A percentile compares a stretch with the other conserved stretches of the same genome.
phyloP scores from a whole-genome alignment of 768 basidiomycete genomes.

The Albatrellus ellisii region DNA sequence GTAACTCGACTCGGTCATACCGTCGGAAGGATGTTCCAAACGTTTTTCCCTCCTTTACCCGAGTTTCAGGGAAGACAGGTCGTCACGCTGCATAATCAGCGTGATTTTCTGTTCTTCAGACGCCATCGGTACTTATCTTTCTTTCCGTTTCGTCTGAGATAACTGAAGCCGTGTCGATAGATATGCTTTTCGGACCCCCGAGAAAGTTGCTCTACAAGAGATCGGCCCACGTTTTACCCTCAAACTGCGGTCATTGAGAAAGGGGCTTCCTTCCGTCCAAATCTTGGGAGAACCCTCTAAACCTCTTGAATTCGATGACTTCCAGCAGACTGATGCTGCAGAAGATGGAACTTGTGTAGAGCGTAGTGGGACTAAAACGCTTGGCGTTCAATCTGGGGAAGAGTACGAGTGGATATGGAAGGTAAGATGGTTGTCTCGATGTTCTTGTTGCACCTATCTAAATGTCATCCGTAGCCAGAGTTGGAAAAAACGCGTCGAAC shows the following conservation, averaged over 20 bases:
- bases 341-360: constrained; percentile 20
- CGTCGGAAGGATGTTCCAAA: constrained; percentile 92
- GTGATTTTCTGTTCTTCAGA: constrained; percentile 96
- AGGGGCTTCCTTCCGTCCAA: constrained; percentile 74
- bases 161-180: constrained; percentile 24
- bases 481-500: constrained; percentile 83
- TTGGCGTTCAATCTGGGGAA: too few relatives aligned
- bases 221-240: constrained; percentile 97
- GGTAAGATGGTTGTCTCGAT: constrained; percentile 31
- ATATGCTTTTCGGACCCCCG: constrained; percentile 84
- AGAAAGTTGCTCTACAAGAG: constrained; percentile 89
- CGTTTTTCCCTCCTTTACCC: constrained; percentile 87
- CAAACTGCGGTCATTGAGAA: constrained; percentile 81
- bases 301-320: constrained; percentile 38
- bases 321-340: constrained; percentile 19
- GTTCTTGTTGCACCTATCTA: constrained; percentile 5
- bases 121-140: constrained; percentile 61
- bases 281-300: constrained; percentile 50
- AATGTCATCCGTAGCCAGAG: constrained; percentile 50
- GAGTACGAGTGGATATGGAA: constrained; percentile 88
- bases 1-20: constrained; percentile 88
- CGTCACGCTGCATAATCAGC: constrained; percentile 92
- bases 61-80: constrained; percentile 96
- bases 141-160: constrained; percentile 8
- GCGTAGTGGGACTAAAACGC: too few relatives aligned